These are phyloP conservation scores for Dryadomyces quercivorus DNA, from an alignment of 2,329 filamentous ascomycete genomes.

Conservation along the genomic window DNA sequence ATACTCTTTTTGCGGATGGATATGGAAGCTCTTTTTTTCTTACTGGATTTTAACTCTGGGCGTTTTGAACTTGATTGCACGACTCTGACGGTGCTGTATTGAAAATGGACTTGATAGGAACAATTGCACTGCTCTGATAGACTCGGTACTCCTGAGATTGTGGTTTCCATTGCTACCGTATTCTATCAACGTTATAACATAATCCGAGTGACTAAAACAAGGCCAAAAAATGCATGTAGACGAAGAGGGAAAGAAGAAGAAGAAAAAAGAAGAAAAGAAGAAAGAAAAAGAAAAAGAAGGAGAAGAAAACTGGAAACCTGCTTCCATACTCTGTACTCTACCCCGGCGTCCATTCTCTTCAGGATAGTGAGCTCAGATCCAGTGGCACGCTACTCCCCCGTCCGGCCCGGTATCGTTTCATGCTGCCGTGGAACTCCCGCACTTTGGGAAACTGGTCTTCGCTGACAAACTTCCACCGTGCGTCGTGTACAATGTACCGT, in stretches of 20 bases:
- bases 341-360: not conserved
- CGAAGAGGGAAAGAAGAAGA: not conserved
- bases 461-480: constrained; percentile 75
- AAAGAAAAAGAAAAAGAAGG: too few species aligned
- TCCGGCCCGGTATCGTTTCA: constrained; percentile 76
- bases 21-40: not conserved
- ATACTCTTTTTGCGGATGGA: not conserved
- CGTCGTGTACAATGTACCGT: constrained; percentile 56
- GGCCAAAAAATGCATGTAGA: not conserved
- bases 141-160: not conserved
- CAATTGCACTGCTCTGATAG: not conserved
- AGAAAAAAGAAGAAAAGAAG: not conserved
- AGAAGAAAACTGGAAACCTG: not conserved
- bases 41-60: not conserved
- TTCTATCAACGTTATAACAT: not conserved
- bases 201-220: not conserved
- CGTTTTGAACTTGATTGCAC: not conserved
- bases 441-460: constrained; percentile 77
- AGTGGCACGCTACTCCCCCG: constrained; percentile 88
- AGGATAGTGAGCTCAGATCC: constrained; percentile 46
- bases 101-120: not conserved
- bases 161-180: not conserved
- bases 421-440: constrained; percentile 61
- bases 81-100: not conserved
- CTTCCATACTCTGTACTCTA: too few species aligned